These are phyloP conservation scores for Botrytis elliptica DNA, from an alignment of 2,329 filamentous ascomycete species.

Conservation along the genomic window DNA sequence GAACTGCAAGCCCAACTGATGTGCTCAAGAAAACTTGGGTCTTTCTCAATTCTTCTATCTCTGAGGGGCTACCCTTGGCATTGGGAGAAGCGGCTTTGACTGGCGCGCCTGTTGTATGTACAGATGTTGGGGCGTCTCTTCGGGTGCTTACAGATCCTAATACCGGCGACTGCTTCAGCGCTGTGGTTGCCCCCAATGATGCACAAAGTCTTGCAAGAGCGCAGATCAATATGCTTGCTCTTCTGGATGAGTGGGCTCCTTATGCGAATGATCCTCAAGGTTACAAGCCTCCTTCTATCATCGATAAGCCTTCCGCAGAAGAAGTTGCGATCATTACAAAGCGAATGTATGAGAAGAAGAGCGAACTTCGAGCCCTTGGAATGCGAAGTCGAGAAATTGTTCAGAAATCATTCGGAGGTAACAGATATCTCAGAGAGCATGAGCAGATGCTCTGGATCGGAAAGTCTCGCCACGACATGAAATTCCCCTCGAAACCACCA, in stretches of 20 bases:
- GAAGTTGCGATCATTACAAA: conserved; percentile 53
- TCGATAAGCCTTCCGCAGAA: conserved; percentile 45
- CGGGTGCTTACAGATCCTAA: conserved; percentile 56
- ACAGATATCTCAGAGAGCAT: conserved; percentile 60
- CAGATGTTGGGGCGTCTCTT: conserved; percentile 55
- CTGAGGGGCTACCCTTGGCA: conserved; percentile 55
- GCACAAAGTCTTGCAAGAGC: conserved; percentile 58
- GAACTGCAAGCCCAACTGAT: conserved; percentile 44
- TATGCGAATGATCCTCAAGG: conserved; percentile 47
- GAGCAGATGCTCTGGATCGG: conserved; percentile 59
- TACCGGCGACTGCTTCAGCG: conserved; percentile 52
- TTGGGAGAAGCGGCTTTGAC: conserved; percentile 58
- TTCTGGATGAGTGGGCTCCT: conserved; percentile 60
- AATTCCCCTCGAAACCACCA: neutral
- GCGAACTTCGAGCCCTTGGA: conserved; percentile 54
- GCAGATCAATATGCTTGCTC: conserved; percentile 60
- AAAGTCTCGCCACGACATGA: conserved; percentile 25
- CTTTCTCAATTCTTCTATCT: conserved; percentile 57
- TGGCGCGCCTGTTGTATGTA: conserved; percentile 55
- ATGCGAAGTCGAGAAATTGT: conserved; percentile 59
- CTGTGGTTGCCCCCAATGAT: conserved; percentile 64
- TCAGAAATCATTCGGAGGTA: conserved; percentile 57
- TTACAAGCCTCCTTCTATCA: conserved; percentile 15
- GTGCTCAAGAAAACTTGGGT: conserved; percentile 48
- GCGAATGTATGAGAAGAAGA: conserved; percentile 57